Evolutionary conservation across 768 basidiomycete species (phyloP), one percentile per base, ranked within the genome.

Genomic region (Boletales sp.): DNA sequence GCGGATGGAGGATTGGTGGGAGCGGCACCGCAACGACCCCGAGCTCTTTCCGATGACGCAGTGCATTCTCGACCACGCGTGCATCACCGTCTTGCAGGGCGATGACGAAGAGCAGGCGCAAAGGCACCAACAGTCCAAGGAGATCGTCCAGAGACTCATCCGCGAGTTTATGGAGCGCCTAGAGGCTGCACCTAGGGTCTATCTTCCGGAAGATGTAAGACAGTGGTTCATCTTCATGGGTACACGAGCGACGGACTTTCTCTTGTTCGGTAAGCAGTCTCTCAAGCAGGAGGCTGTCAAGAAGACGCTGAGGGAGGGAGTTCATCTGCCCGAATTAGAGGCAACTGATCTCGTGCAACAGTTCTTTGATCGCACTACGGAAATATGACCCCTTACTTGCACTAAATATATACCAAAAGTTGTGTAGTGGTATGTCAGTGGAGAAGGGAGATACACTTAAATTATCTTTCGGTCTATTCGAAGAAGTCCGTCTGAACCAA

Each of bases 1-100:
- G 15, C 53, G 52, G 43, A 70, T 69, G 69, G 65, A 71, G 12
- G 56, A 47, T 10, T 70, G 70, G 69, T 70, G 69, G 70, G 51
- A 57, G 15, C 52, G 36, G 44, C 64, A 71, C 46, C 19, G 45
- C 12, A 13, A 18, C 4, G 56, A 52, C 31, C 15, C 8, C 0
- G 53, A 48, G 34, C 4, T 67, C 32, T 37, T 37, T 19, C 38
- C 43, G 5, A 51, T 59, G 55, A 33, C 33, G 21, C 47, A 15
- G 38, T 5, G 3, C 3, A 48, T 61, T 25, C 10, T 38, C 40
- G 46, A 50, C 1, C 65, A 70, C 18, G 69, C 62, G 5, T 70
- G 69, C 43, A 56, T 67, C 35, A 67, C 64, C 12, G 63, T 66
- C 6, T 41, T 66, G 28, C 56, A 41, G 6, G 63, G 53, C 18